Evolutionary conservation across 169 alveolate genomes (phyloP).

Genomic region (Babesia ovata): DNA sequence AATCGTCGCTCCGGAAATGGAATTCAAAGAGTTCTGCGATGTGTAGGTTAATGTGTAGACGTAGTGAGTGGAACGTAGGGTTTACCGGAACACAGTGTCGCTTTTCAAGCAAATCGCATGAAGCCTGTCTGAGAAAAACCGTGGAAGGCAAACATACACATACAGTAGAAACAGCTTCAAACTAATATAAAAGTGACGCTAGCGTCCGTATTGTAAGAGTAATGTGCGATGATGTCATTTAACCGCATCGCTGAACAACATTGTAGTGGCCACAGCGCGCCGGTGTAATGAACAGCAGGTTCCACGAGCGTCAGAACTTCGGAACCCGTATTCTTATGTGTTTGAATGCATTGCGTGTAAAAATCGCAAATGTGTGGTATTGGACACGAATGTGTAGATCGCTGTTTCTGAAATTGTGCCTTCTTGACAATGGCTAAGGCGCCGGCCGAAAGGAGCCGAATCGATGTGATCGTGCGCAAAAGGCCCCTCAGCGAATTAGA

Average conservation of each 20-base stretch:
- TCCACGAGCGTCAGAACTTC: slow-evolving; percentile 5
- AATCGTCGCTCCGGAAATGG: slow-evolving; percentile 50
- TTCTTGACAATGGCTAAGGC: slow-evolving; percentile 32
- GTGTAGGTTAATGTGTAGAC: slow-evolving; percentile 12
- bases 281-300: not conserved
- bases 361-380: not conserved
- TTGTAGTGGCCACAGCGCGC: slow-evolving; percentile 29
- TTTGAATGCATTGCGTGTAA: not conserved
- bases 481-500: slow-evolving; percentile 93
- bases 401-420: not conserved
- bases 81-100: slow-evolving; percentile 57
- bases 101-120: slow-evolving; percentile 57
- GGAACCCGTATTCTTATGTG: not conserved
- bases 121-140: not conserved
- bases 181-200: too few relatives aligned
- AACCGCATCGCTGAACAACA: not conserved
- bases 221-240: not conserved
- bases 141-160: not conserved
- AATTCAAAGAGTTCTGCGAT: slow-evolving; percentile 54
- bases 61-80: slow-evolving; percentile 11
- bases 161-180: not conserved
- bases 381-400: slow-evolving; percentile 5
- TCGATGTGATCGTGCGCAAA: slow-evolving; percentile 93
- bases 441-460: slow-evolving; percentile 60
- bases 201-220: not conserved